Evolutionary conservation across 2,329 filamentous ascomycete species (phyloP), one percentile per base, ranked within the genome.

Genomic region (Ophiosphaerella narmari): DNA sequence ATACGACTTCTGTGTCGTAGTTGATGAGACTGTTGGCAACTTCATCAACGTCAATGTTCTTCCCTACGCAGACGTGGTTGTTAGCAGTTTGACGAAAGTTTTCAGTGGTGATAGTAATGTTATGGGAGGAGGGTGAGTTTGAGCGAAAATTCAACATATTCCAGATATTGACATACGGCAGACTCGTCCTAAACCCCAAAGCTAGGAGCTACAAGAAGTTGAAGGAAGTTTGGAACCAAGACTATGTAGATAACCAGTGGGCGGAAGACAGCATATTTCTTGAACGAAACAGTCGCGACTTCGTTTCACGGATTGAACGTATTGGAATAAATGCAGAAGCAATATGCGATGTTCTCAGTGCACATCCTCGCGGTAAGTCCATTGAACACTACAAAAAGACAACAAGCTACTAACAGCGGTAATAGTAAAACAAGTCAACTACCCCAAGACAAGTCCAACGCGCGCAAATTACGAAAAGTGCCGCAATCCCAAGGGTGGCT

Each of bases 91-190:
- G 51, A 97, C 94, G 41, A 99, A 99, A 74, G 88, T 97, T 46
- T 99, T 99, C 76, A 96, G 91, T 48, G 94, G 94, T 43, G 94
- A 97, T 74, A 94, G 90, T 72, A 97, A 99, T 72, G 94, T 99
- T 60, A 97, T 97, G 93, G 94, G 92, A 50, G 94, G 94, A 48
- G 89, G 87, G 77, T 77, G 57, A 48, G 62, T 55, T 37, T 24
- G 14, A 18, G n/a, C 16, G 9, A 7, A 29, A 39, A 9, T 4
- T 29, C 13, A 7, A 1, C 11, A 13, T 18, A 39, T 33, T n/a
- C 33, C 21, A 11, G 11, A 34, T 4, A 43, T 56, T 64, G 8
- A 66, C 46, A 33, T 7, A 14, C 9, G 7, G 21, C 50, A 79
- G 83, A 58, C 77, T 80, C 12, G 80, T 88, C 13, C 74, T 88